Base-by-base conservation (phyloP, 768 basidiomycete genomes). In the Trametes sanguinea region DNA sequence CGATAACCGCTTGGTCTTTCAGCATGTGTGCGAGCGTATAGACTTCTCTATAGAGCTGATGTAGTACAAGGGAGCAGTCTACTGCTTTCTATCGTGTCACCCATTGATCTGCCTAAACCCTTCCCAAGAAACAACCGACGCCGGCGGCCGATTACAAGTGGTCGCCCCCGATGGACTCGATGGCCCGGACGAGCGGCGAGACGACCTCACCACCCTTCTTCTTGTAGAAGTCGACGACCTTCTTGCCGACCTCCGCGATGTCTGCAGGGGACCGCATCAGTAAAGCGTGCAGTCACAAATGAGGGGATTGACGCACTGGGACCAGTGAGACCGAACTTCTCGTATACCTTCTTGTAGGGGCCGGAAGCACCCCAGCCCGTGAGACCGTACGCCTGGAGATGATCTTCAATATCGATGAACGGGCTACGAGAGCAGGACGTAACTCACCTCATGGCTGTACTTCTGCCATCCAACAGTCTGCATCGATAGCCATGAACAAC, bases 271-370 rank as follows among this genome's bases (percentile, higher is more conserved):
- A 50, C 61, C 43, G 11, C 16, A 42, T 37, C 45, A 52, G 54
- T 51, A 27, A 58, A 22, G 22, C 60, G 51, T 55, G 40, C 16
- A 35, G 44, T 50, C 22, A 4, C 29, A 35, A 29, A 42, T 11
- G 29, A 51, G 61, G 53, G 27, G 51, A 30, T 50, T 37, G 32
- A 81, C 85, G 54, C 76, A 89, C 86, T 89, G 48, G 82, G 72
- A 13, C 86, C 88, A 40, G 92, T 94, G 72, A 94, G 83, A 45
- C 90, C 92, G 68, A 93, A 91, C 76, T 93, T 92, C 78, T 90
- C 90, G 74, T 97, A 97, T 11, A 95, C 89, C 78, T 94, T 83
- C 76, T 87, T 82, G 73, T 92, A 94, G 10, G 95, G 94, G 55
- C 90, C 94, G 17, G 94, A 95, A 14, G 92, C 86, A 72, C 94